A percentile compares a stretch with the other conserved stretches of the same genome.
phyloP scores from a whole-genome alignment of 106 monocot species.

The Allium sativum region DNA sequence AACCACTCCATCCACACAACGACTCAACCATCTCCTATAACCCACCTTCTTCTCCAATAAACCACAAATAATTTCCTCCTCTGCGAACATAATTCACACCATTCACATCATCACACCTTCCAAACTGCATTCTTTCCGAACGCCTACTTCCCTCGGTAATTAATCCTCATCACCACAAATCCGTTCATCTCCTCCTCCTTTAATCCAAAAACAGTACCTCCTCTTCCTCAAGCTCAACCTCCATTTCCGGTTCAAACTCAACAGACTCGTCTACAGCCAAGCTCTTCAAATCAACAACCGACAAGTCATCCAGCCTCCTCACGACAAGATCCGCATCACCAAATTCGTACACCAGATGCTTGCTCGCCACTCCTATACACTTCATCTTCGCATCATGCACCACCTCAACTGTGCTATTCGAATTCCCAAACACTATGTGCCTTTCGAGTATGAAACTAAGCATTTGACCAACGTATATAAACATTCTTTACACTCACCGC shows the following conservation, averaged over 20 bases:
- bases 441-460: conserved; percentile 70
- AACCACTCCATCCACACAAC: no score
- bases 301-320: conserved; percentile 56
- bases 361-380: conserved; percentile 86
- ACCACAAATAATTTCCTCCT: no score
- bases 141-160: no score
- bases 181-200: no score
- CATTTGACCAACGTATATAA: conserved; percentile 62
- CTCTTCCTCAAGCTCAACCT: conserved; percentile 52
- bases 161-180: no score
- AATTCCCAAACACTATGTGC: conserved; percentile 91
- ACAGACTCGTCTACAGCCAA: conserved; percentile 57
- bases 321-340: conserved; percentile 78
- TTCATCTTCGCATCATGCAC: conserved; percentile 90
- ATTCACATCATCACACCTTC: no score
- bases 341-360: conserved; percentile 74
- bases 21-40: no score
- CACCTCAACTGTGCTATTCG: conserved; percentile 82
- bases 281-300: conserved; percentile 83
- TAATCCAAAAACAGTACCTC: no score
- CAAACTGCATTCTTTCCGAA: no score
- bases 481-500: conserved; percentile 67
- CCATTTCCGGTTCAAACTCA: conserved; percentile 40
- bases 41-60: no score
- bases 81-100: no score